Evolutionary conservation across 176 grass and related monocot species (phyloP).

Genomic region (Poa pratensis): DNA sequence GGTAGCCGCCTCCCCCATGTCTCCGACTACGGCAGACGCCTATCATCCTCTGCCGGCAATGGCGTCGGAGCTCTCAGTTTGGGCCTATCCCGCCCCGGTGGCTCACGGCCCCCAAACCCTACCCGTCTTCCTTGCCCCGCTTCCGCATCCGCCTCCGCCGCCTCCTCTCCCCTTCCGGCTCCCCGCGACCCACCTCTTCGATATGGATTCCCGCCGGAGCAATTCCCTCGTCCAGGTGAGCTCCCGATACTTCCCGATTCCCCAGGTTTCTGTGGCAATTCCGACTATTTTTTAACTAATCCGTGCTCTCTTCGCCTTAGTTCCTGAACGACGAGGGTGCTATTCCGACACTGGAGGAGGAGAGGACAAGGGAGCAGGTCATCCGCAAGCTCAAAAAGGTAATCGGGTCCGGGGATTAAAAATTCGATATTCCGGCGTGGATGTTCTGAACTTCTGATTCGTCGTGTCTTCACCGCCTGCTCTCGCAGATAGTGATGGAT

Average conservation of each 20-base stretch:
- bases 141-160: conserved; percentile 1
- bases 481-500: conserved; percentile 58
- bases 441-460: background rate
- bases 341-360: conserved; percentile 57
- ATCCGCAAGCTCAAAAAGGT: conserved; percentile 72
- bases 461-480: background rate
- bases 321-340: conserved; percentile 49
- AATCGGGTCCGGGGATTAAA: background rate
- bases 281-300: background rate
- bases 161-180: conserved; percentile 4
- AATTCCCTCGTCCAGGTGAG: conserved; percentile 55
- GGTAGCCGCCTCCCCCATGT: background rate
- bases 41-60: background rate
- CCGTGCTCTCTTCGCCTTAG: background rate
- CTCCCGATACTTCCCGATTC: background rate
- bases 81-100: background rate
- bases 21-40: background rate
- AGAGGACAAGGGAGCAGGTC: conserved; percentile 52
- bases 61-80: background rate
- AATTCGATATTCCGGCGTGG: background rate
- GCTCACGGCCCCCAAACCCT: conserved; percentile 35
- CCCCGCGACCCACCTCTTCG: conserved; percentile 33
- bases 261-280: background rate
- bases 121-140: conserved; percentile 5
- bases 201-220: conserved; percentile 50